Conservation (phyloP, 1,139 yeast genomes). For the Blastobotrys elegans region DNA sequence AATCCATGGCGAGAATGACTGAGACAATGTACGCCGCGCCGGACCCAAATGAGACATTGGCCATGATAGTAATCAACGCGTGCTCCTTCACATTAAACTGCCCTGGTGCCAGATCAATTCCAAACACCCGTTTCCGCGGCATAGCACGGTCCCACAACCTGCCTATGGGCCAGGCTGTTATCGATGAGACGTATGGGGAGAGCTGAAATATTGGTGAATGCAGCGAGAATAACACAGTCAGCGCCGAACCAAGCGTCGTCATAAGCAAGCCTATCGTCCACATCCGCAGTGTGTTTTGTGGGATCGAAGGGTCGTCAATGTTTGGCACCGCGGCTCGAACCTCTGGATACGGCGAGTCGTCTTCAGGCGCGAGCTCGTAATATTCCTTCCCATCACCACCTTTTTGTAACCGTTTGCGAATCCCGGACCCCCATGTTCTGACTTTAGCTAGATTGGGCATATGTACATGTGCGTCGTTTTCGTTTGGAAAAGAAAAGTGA, state of each 20-base stretch:
- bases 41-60: slow-evolving; percentile 51
- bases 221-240: slow-evolving; percentile 56
- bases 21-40: slow-evolving; percentile 63
- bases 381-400: slow-evolving; percentile 16
- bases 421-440: slow-evolving; percentile 2
- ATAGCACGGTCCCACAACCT: slow-evolving; percentile 44
- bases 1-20: slow-evolving; percentile 51
- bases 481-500: too few species aligned
- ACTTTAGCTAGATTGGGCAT: slow-evolving; percentile 1
- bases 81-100: slow-evolving; percentile 63
- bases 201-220: slow-evolving; percentile 53
- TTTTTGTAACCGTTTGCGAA: not conserved
- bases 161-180: slow-evolving; percentile 62
- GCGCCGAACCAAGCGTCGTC: slow-evolving; percentile 55
- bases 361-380: slow-evolving; percentile 40
- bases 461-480: not conserved
- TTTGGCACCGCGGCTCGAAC: slow-evolving; percentile 68
- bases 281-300: slow-evolving; percentile 59
- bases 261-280: slow-evolving; percentile 51
- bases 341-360: slow-evolving; percentile 64
- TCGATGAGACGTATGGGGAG: slow-evolving; percentile 52
- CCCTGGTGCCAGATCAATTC: slow-evolving; percentile 53
- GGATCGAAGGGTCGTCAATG: slow-evolving; percentile 49
- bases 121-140: slow-evolving; percentile 46
- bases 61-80: slow-evolving; percentile 58